phyloP scores from a whole-genome alignment of 75 land plant genomes.

The Isoetes taiwanensis region DNA sequence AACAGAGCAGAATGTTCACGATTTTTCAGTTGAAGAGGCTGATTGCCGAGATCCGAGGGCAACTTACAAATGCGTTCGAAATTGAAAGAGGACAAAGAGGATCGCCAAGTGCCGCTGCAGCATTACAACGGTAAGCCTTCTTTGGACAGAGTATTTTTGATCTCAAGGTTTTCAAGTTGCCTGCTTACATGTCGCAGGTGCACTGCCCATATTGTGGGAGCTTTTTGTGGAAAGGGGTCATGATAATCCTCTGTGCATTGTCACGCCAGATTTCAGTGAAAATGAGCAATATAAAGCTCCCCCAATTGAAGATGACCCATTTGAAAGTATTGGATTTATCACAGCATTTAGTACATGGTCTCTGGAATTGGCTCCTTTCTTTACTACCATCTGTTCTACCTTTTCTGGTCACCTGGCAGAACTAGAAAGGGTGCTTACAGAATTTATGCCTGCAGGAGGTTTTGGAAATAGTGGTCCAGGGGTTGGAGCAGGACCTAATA shows the following conservation, averaged over 20 bases:
- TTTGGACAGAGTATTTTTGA: too few relatives aligned
- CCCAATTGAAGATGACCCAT: slow-evolving; percentile 49
- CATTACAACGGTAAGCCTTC: too few relatives aligned
- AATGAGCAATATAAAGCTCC: slow-evolving; percentile 12
- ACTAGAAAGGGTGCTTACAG: slow-evolving; percentile 50
- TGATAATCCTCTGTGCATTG: slow-evolving; percentile 53
- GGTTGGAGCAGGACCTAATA: background rate
- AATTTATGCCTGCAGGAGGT: slow-evolving; percentile 11
- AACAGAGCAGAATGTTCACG: too few relatives aligned
- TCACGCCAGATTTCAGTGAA: slow-evolving; percentile 50
- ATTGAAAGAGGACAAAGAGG: too few relatives aligned
- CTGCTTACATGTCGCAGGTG: too few relatives aligned
- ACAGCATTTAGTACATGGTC: slow-evolving; percentile 86
- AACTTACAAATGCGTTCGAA: too few relatives aligned
- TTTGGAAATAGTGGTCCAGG: too few relatives aligned
- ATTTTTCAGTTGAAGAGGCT: too few relatives aligned
- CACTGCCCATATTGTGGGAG: too few relatives aligned
- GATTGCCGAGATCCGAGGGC: too few relatives aligned
- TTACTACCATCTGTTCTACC: slow-evolving; percentile 34
- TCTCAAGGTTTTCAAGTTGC: too few relatives aligned
- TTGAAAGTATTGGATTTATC: slow-evolving; percentile 66
- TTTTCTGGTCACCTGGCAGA: slow-evolving; percentile 76
- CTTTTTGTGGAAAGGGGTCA: slow-evolving; percentile 53
- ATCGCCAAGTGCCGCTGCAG: too few relatives aligned
- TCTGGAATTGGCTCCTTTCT: slow-evolving; percentile 43